Percentiles rank a stretch among this genome's conserved stretches.
These are phyloP conservation scores for Ulvella scutata DNA, from an alignment of 139 green algal genomes.

Conservation along the genomic window DNA sequence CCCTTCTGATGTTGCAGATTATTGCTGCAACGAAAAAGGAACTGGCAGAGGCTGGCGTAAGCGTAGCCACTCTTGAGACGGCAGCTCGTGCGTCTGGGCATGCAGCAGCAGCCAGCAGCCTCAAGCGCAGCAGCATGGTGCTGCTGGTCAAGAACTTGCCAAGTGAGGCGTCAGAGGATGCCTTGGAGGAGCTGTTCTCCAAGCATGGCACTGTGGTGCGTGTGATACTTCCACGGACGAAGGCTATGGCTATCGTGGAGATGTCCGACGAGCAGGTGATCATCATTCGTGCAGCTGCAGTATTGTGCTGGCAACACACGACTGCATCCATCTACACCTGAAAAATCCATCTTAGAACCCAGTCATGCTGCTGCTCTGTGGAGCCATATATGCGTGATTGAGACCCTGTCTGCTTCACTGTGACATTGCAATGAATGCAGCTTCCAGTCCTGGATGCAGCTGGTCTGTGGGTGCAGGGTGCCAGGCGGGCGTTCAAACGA, in stretches of 20 bases:
- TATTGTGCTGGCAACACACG: too few relatives aligned
- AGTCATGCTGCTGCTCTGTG: background rate
- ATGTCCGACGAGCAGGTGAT: slow-evolving; percentile 40
- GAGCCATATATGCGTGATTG: background rate
- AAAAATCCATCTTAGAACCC: background rate
- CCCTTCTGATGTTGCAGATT: slow-evolving; percentile 33
- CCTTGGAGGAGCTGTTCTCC: slow-evolving; percentile 49
- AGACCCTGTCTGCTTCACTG: too few relatives aligned
- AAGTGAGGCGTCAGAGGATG: slow-evolving; percentile 42
- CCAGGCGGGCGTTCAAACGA: slow-evolving; percentile 48
- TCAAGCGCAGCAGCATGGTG: slow-evolving; percentile 39
- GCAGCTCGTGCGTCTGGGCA: slow-evolving; percentile 47
- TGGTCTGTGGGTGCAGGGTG: slow-evolving; percentile 12
- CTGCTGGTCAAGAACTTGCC: slow-evolving; percentile 97
- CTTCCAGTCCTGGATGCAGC: too few relatives aligned
- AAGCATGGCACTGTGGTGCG: slow-evolving; percentile 7
- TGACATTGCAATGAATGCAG: too few relatives aligned
- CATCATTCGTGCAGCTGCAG: background rate
- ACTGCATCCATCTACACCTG: background rate
- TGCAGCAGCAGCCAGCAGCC: slow-evolving; percentile 9
- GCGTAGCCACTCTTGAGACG: slow-evolving; percentile 52
- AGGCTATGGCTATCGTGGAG: slow-evolving; percentile 80
- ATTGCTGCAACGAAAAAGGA: slow-evolving; percentile 79
- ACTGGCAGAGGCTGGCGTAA: slow-evolving; percentile 55
- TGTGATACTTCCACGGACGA: slow-evolving; percentile 62